Evolutionary conservation across 768 basidiomycete species (phyloP).

Genomic region (Podaxis sp.): DNA sequence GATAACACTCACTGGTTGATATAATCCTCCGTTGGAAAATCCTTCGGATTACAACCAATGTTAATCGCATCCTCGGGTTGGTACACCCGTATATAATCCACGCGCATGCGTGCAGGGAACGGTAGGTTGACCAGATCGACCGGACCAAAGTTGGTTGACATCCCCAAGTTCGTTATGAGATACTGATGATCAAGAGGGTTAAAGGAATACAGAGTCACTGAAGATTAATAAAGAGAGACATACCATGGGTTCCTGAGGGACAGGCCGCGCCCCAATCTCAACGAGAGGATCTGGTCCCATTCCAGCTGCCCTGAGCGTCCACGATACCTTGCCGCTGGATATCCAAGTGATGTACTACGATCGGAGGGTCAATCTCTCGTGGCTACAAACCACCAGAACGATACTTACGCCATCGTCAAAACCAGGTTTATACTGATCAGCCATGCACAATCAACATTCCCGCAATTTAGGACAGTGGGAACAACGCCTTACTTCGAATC

Average conservation of each 20-base stretch:
- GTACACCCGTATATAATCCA: conserved; percentile 67
- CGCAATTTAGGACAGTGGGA: neutral
- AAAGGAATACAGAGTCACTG: neutral
- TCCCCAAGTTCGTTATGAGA: conserved; percentile 78
- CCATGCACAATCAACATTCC: neutral
- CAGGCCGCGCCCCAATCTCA: conserved; percentile 61
- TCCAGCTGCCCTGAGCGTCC: conserved; percentile 73
- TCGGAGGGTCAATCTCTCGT: neutral
- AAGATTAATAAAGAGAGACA: conserved; percentile 16
- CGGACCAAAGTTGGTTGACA: conserved; percentile 74
- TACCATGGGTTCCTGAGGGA: conserved; percentile 88
- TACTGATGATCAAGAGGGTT: conserved; percentile 46
- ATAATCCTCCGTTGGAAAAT: conserved; percentile 70
- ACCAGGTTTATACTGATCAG: conserved; percentile 44
- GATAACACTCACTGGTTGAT: conserved; percentile 51
- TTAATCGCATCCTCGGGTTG: conserved; percentile 61
- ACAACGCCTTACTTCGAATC: conserved; percentile 58
- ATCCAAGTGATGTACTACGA: conserved; percentile 85
- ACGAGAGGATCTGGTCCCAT: conserved; percentile 59
- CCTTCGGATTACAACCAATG: conserved; percentile 68
- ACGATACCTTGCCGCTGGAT: conserved; percentile 59
- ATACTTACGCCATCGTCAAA: conserved; percentile 60
- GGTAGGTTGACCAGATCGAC: conserved; percentile 67
- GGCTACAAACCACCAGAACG: neutral
- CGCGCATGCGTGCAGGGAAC: conserved; percentile 58